Conservation (phyloP, 805 yeast species). For the Wickerhamiella siamensis region DNA sequence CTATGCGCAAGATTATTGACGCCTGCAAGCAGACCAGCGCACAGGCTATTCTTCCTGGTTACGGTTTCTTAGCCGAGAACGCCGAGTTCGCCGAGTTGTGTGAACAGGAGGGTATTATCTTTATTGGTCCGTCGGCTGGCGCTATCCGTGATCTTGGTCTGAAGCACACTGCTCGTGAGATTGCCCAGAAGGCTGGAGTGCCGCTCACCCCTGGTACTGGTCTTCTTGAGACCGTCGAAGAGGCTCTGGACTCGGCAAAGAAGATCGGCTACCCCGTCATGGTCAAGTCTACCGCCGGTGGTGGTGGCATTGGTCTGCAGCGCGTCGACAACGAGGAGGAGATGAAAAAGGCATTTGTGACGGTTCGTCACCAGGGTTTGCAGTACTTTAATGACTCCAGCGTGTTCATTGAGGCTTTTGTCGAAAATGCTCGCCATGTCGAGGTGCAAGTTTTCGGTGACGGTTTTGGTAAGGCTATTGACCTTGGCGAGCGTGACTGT, state of each 20-base stretch:
- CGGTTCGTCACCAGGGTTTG: conserved; percentile 88
- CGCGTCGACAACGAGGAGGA: conserved; percentile 76
- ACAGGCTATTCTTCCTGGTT: conserved; percentile 96
- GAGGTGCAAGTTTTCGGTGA: conserved; percentile 96
- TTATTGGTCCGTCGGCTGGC: conserved; percentile 94
- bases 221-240: conserved; percentile 52
- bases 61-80: conserved; percentile 91
- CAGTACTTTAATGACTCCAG: conserved; percentile 92
- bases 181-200: conserved; percentile 81
- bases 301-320: conserved; percentile 97
- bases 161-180: conserved; percentile 92
- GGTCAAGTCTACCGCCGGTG: conserved; percentile 98
- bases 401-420: conserved; percentile 87
- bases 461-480: conserved; percentile 84
- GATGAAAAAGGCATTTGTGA: conserved; percentile 68
- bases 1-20: conserved; percentile 66
- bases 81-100: conserved; percentile 91
- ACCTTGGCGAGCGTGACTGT: conserved; percentile 95
- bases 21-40: conserved; percentile 79
- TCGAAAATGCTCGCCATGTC: conserved; percentile 89
- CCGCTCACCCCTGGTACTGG: conserved; percentile 98
- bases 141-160: conserved; percentile 83
- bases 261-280: conserved; percentile 71
- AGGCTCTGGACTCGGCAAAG: conserved; percentile 63
- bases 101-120: conserved; percentile 65